Conservation (phyloP, 129 eudicot genomes). For the Rutidosis leptorrhynchoides region DNA sequence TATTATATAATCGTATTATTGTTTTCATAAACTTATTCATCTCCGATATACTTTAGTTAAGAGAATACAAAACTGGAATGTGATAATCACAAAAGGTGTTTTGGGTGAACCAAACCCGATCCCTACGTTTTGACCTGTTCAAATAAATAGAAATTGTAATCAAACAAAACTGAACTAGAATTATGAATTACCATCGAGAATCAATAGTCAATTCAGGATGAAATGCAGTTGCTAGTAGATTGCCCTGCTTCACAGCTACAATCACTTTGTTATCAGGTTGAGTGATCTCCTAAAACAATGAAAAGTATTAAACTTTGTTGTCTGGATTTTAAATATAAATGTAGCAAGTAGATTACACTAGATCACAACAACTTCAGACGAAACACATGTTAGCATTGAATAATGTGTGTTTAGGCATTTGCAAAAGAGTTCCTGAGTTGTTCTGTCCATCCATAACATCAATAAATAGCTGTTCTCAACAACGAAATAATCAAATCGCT, state of each 20-base stretch:
- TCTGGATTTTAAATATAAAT: neutral
- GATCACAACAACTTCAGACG: neutral
- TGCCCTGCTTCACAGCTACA: conserved; percentile 92
- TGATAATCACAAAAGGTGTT: neutral
- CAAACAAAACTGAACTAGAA: neutral
- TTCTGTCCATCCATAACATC: neutral
- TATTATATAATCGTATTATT: neutral
- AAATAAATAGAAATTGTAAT: too few relatives aligned
- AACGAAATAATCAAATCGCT: neutral
- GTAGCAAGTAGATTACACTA: conserved; percentile 1
- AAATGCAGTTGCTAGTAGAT: conserved; percentile 90
- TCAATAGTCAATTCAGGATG: conserved; percentile 95
- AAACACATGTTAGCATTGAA: neutral
- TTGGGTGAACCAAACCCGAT: neutral
- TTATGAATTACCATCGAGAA: conserved; percentile 63
- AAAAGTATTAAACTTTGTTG: too few relatives aligned
- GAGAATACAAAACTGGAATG: too few relatives aligned
- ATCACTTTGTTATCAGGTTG: conserved; percentile 62
- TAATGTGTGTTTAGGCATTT: neutral
- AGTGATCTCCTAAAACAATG: conserved; percentile 40
- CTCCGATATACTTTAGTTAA: too few relatives aligned
- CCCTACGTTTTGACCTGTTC: too few relatives aligned
- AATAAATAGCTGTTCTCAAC: neutral
- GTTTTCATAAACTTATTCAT: too few relatives aligned
- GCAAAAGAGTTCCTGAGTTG: neutral